Percentiles rank a stretch among this genome's conserved stretches.
These are phyloP conservation scores for Posidonia australis DNA, from an alignment of 106 monocot species.

Conservation along the genomic window DNA sequence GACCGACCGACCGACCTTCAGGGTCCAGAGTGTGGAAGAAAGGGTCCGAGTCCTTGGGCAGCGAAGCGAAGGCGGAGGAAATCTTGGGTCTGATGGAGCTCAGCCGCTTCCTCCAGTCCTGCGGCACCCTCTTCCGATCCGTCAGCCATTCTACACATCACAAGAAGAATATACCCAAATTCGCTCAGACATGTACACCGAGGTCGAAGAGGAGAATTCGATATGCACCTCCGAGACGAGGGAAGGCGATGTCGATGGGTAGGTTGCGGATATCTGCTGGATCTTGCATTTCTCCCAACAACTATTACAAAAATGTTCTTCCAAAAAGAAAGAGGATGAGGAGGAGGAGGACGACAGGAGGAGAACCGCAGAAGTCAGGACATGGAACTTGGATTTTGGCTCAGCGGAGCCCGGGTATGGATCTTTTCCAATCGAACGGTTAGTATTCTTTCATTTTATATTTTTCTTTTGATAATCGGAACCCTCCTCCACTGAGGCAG, in stretches of 20 bases:
- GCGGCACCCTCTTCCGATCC: slow-evolving; percentile 84
- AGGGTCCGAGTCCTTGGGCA: slow-evolving; percentile 67
- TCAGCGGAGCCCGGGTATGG: no score
- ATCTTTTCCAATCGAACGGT: no score
- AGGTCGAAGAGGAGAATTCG: not conserved
- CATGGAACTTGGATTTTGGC: no score
- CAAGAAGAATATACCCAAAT: slow-evolving; percentile 1
- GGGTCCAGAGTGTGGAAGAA: slow-evolving; percentile 61
- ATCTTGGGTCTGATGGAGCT: slow-evolving; percentile 39
- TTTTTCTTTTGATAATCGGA: no score
- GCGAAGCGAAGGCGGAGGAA: slow-evolving; percentile 37
- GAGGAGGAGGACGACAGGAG: no score
- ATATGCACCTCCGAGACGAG: slow-evolving; percentile 69
- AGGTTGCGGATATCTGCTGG: slow-evolving; percentile 59
- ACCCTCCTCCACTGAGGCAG: no score
- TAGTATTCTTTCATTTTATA: no score
- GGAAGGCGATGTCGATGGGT: slow-evolving; percentile 92
- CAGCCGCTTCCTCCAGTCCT: slow-evolving; percentile 84
- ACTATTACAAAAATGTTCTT: no score
- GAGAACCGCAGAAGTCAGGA: no score
- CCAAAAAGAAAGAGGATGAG: no score
- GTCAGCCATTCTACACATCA: slow-evolving; percentile 75
- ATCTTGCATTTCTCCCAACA: slow-evolving; percentile 39
- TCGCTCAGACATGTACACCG: not conserved
- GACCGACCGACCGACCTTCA: slow-evolving; percentile 31